phyloP scores from a whole-genome alignment of 164 flowering plant species.

The Nelumbo lutea region DNA sequence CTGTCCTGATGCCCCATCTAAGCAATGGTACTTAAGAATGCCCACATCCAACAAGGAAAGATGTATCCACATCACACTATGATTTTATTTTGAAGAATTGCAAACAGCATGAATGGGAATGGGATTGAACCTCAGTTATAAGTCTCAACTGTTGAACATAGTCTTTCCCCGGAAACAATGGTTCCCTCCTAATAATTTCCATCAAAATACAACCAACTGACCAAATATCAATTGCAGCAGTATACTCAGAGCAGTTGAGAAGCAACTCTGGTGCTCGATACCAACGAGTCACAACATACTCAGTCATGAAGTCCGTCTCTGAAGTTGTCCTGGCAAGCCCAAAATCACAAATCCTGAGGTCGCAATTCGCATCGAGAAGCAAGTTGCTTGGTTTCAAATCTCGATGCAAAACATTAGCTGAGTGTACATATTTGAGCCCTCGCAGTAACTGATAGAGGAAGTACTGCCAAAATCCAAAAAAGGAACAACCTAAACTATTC shows the following conservation, averaged over 20 bases:
- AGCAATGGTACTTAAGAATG: neutral
- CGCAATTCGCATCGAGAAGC: conserved; percentile 84
- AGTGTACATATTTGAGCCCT: conserved; percentile 83
- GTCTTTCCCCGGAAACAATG: conserved; percentile 91
- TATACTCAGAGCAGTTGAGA: conserved; percentile 81
- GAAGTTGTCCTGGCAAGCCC: conserved; percentile 87
- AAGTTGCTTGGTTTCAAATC: conserved; percentile 90
- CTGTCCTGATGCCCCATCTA: neutral
- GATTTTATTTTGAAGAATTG: neutral
- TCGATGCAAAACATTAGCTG: conserved; percentile 89
- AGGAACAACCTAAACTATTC: neutral
- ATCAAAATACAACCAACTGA: conserved; percentile 90
- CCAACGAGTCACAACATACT: conserved; percentile 92
- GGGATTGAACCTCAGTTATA: conserved; percentile 61
- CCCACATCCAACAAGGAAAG: neutral
- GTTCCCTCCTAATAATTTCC: conserved; percentile 70
- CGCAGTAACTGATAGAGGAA: conserved; percentile 77
- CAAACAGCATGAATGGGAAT: neutral
- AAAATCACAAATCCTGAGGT: conserved; percentile 90
- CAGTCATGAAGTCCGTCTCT: conserved; percentile 89
- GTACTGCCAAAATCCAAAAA: conserved; percentile 43
- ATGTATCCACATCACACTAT: neutral
- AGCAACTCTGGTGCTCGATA: conserved; percentile 88
- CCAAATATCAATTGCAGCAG: conserved; percentile 89
- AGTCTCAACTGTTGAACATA: conserved; percentile 76